Evolutionary conservation across 176 grass and related monocot genomes (phyloP), one percentile per base, ranked within the genome.

Genomic region (Musa itinerans): DNA sequence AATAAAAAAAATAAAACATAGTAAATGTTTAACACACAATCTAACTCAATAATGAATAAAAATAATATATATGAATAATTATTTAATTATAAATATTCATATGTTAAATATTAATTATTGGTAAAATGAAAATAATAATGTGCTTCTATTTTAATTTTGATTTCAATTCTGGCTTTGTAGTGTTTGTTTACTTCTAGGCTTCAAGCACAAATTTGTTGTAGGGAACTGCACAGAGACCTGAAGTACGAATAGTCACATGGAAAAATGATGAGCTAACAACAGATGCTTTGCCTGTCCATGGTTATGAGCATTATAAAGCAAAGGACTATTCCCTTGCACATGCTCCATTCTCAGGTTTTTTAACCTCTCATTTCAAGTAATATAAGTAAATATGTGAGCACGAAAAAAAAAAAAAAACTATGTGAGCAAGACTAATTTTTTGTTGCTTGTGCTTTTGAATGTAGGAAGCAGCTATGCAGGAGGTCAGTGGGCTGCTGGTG

Each of bases 261-360:
- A 94, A 99, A 81, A 92, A 94, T 86, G 90, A 99, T 71, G 95
- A 94, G 74, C 51, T 99, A 73, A 92, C 95, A 76, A 94, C 95
- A 63, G 95, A 99, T 86, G 95, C 90, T 86, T 67, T 99, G 51
- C 90, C 95, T 74, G 89, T 99, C 61, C 95, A 92, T 87, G 95
- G 95, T 79, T 99, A 92, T 72, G 95, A 99, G 69, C 95, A 99
- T 64, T 99, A 94, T 77, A 88, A 84, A 75, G 95, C 86, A 88
- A 99, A 99, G 76, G 90, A 99, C 77, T 99, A 99, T 71, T 83
- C 82, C 79, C 95, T 99, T 85, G 90, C 86, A 8, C 95, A 99
- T 50, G 90, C 86, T 1, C 95, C 95, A 75, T 99, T 99, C 79
- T 86, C 86, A 94, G 95, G 95, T 99, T 83, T 34, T 53, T 58